Evolutionary conservation across 805 yeast genomes (phyloP).

Genomic region (Candida pseudofarinosa): DNA sequence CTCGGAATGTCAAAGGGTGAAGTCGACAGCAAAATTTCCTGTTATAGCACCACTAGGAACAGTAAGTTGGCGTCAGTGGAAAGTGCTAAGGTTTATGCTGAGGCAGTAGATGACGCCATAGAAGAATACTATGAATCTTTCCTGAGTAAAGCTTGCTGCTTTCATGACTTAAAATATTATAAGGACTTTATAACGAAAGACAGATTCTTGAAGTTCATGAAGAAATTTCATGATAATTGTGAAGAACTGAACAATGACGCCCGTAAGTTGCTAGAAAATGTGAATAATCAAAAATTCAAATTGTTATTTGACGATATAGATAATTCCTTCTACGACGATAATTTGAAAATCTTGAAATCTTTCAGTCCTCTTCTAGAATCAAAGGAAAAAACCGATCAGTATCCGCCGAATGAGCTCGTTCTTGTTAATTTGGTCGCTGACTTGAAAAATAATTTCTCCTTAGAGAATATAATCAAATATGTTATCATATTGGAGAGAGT

Average conservation of each 20-base stretch:
- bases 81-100: conserved; percentile 15
- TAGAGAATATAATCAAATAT: conserved; percentile 27
- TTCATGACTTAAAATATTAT: conserved; percentile 50
- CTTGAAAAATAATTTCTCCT: conserved; percentile 18
- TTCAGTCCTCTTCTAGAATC: conserved; percentile 25
- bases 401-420: conserved; percentile 62
- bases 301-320: conserved; percentile 17
- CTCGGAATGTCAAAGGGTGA: conserved; percentile 32
- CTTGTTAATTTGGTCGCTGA: conserved; percentile 45
- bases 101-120: conserved; percentile 24
- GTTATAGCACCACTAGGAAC: conserved; percentile 20
- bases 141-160: conserved; percentile 62
- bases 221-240: conserved; percentile 13
- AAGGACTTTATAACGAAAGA: conserved; percentile 7
- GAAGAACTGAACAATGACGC: conserved; percentile 4
- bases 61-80: conserved; percentile 26
- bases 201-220: conserved; percentile 15
- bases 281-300: conserved; percentile 48
- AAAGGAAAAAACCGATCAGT: conserved; percentile 63
- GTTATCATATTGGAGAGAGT: conserved; percentile 58
- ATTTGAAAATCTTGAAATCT: conserved; percentile 15
- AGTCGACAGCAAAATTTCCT: conserved; percentile 8
- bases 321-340: conserved; percentile 11
- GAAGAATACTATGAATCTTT: conserved; percentile 40
- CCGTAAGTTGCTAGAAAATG: conserved; percentile 18